These are phyloP conservation scores for Pseudogymnoascus sp. DNA, from an alignment of 2,329 filamentous ascomycete genomes.

Conservation along the genomic window DNA sequence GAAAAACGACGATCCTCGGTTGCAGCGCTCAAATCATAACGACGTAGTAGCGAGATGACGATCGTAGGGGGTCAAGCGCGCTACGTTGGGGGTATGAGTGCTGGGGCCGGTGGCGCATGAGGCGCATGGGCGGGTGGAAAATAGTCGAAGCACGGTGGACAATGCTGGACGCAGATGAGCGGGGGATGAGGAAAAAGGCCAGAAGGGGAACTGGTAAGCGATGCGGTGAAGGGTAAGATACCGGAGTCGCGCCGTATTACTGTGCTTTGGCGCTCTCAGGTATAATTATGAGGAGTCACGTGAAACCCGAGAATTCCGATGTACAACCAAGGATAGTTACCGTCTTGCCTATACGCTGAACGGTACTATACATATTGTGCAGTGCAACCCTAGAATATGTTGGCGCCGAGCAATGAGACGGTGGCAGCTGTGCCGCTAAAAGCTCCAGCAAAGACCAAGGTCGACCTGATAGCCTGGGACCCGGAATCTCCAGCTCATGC, in stretches of 20 bases:
- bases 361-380: background rate
- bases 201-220: conserved; percentile 5
- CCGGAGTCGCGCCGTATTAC: background rate
- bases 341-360: background rate
- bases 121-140: background rate
- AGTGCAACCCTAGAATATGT: background rate
- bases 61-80: background rate
- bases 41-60: background rate
- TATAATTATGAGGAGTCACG: background rate
- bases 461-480: conserved; percentile 40
- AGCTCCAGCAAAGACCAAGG: conserved; percentile 15
- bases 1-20: background rate
- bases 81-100: background rate
- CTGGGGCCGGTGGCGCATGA: background rate
- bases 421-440: background rate
- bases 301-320: background rate
- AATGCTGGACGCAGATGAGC: background rate
- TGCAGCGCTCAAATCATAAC: background rate
- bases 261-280: background rate
- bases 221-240: background rate
- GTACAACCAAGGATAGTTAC: background rate
- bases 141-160: background rate
- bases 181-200: background rate
- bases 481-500: conserved; percentile 33
- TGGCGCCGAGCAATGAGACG: background rate